Percentiles rank a stretch among this genome's conserved stretches.
Evolutionary conservation across 176 grass and related monocot genomes (phyloP).

Genomic region (Oryza brachyantha): DNA sequence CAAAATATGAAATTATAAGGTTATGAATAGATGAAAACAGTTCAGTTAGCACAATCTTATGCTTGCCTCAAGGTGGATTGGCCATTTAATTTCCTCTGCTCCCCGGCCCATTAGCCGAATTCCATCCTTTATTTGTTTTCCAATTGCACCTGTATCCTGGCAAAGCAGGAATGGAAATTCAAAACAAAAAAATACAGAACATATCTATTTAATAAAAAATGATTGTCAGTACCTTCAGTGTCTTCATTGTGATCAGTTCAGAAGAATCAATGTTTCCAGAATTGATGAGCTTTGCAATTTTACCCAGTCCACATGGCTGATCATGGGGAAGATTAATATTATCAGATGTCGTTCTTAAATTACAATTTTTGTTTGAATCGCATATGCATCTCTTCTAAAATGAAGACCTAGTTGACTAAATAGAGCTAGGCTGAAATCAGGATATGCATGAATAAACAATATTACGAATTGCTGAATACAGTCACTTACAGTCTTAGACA

Average conservation of each 20-base stretch:
- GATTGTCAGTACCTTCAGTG: conserved; percentile 64
- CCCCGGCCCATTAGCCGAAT: conserved; percentile 92
- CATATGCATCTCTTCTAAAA: background rate
- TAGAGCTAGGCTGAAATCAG: conserved; percentile 5
- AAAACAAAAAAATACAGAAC: conserved; percentile 12
- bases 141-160: conserved; percentile 79
- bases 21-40: background rate
- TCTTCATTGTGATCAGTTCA: conserved; percentile 97
- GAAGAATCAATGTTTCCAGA: conserved; percentile 84
- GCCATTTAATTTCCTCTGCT: conserved; percentile 98
- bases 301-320: conserved; percentile 84
- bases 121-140: conserved; percentile 96
- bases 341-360: conserved; percentile 19
- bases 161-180: conserved; percentile 19
- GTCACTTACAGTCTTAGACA: background rate
- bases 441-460: background rate
- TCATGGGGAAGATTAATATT: conserved; percentile 18
- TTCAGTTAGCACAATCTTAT: background rate
- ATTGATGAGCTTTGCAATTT: conserved; percentile 93
- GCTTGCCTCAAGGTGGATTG: conserved; percentile 82
- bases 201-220: conserved; percentile 7
- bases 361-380: background rate
- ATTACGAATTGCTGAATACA: conserved; percentile 24
- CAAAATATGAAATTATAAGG: conserved; percentile 20
- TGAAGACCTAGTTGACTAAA: background rate